Conservation (phyloP, 495 filamentous ascomycete species). For the Bombardia bombarda region DNA sequence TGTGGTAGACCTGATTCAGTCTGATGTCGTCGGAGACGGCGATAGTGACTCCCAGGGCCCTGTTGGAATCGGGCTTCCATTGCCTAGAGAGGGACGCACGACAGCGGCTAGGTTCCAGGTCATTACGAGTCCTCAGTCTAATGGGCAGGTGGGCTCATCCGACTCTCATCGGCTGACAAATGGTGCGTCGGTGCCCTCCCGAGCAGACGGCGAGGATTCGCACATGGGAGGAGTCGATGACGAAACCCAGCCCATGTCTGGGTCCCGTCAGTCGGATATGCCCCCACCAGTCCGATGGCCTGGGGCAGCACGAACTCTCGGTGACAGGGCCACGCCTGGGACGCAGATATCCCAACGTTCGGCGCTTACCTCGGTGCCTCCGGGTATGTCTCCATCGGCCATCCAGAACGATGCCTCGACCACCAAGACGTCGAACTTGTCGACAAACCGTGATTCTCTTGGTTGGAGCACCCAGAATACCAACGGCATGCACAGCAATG, state of each 20-base stretch:
- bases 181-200: constrained; percentile 55
- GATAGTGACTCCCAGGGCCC: constrained; percentile 43
- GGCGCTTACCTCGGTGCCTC: constrained; percentile 64
- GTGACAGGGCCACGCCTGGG: constrained; percentile 27
- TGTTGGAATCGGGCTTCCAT: constrained; percentile 50
- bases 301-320: constrained; percentile 8
- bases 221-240: constrained; percentile 55
- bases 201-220: constrained; percentile 42
- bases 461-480: constrained; percentile 58
- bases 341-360: constrained; percentile 58
- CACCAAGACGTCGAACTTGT: constrained; percentile 68
- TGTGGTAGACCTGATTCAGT: constrained; percentile 28
- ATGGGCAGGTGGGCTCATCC: constrained; percentile 43
- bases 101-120: constrained; percentile 39
- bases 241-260: constrained; percentile 32
- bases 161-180: constrained; percentile 51
- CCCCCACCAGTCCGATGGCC: constrained; percentile 21
- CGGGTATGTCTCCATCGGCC: constrained; percentile 65
- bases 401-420: constrained; percentile 83
- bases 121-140: constrained; percentile 37
- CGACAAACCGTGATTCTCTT: constrained; percentile 43
- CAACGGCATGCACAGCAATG: constrained; percentile 39
- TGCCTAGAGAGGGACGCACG: constrained; percentile 37
- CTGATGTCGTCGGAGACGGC: constrained; percentile 23
- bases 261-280: constrained; percentile 22